A percentile compares a stretch with the other conserved stretches of the same genome.
These are phyloP conservation scores for Drechslera avenae DNA, from an alignment of 2,329 filamentous ascomycete species.

Conservation along the genomic window DNA sequence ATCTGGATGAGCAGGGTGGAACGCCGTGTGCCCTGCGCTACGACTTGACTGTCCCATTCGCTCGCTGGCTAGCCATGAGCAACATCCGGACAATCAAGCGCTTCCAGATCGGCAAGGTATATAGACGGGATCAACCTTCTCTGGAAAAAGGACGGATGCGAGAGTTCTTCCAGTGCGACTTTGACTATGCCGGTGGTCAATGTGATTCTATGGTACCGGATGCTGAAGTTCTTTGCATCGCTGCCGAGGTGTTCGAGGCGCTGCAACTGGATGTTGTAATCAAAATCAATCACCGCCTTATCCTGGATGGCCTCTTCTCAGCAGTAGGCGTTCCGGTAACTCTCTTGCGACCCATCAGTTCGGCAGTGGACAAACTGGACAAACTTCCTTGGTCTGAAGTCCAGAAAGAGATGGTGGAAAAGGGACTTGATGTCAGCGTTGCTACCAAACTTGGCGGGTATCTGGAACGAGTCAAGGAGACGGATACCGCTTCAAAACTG, in stretches of 20 bases:
- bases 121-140: conserved; percentile 72
- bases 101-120: conserved; percentile 93
- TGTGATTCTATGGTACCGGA: conserved; percentile 91
- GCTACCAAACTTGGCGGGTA: conserved; percentile 84
- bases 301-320: conserved; percentile 84
- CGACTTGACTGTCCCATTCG: conserved; percentile 85
- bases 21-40: conserved; percentile 83
- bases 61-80: conserved; percentile 91
- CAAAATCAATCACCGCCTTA: conserved; percentile 90
- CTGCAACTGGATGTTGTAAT: conserved; percentile 76
- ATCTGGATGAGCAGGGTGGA: conserved; percentile 82
- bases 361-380: conserved; percentile 90
- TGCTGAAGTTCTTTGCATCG: conserved; percentile 80
- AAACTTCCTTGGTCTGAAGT: conserved; percentile 87
- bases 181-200: conserved; percentile 78
- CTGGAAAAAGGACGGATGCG: conserved; percentile 89
- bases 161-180: conserved; percentile 96
- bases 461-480: conserved; percentile 70
- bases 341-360: conserved; percentile 83
- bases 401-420: conserved; percentile 86
- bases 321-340: conserved; percentile 83
- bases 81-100: conserved; percentile 81
- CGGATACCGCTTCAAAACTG: conserved; percentile 58
- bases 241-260: conserved; percentile 79
- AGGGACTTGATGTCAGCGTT: conserved; percentile 74